A percentile compares a stretch with the other conserved stretches of the same genome.
phyloP scores from a whole-genome alignment of 176 grass and related monocot species.

The Chloris gayana region DNA sequence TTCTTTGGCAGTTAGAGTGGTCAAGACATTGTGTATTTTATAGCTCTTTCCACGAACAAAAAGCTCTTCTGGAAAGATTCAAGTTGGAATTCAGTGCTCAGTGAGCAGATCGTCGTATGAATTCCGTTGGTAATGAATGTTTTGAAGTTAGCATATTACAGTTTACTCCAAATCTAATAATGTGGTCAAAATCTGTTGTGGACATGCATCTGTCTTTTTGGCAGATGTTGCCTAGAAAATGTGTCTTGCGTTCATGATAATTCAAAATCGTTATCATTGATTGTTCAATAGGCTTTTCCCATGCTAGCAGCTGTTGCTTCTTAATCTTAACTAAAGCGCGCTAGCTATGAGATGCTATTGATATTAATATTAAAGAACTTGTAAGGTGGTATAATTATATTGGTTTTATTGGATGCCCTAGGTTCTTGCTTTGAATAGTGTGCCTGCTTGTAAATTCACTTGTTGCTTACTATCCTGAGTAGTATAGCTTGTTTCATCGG shows the following conservation, averaged over 20 bases:
- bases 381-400: neutral
- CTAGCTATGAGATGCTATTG: neutral
- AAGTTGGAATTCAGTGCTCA: neutral
- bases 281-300: neutral
- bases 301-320: neutral
- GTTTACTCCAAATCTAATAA: constrained; percentile 34
- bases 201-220: neutral
- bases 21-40: neutral
- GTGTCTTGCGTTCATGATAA: constrained; percentile 9
- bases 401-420: neutral
- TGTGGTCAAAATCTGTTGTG: neutral
- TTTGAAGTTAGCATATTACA: neutral
- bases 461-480: neutral
- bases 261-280: neutral
- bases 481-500: neutral
- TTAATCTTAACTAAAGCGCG: constrained; percentile 18
- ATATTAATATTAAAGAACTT: neutral
- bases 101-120: neutral
- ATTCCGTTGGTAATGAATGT: neutral
- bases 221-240: neutral
- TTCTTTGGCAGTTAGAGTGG: neutral
- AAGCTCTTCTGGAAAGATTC: constrained; percentile 15
- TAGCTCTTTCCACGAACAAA: neutral
- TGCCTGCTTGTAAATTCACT: constrained; percentile 6
- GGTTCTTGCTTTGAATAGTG: constrained; percentile 15